Conservation (phyloP, 148 eudicot species). For the Vaccinium vitisidaea region DNA sequence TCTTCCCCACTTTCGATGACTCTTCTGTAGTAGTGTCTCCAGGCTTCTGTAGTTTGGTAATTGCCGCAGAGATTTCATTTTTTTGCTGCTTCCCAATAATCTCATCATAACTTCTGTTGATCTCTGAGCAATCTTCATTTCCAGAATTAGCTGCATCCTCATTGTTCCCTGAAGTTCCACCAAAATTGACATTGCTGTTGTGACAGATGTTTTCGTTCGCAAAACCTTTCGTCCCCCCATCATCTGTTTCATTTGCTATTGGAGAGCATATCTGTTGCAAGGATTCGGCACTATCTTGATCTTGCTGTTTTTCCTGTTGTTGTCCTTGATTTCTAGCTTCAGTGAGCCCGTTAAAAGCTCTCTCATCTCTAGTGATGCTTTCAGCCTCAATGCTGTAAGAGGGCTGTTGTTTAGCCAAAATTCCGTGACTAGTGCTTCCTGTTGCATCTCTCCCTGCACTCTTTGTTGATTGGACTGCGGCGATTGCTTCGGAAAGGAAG, state of each 20-base stretch:
- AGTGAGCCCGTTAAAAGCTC: not conserved
- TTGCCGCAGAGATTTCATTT: not conserved
- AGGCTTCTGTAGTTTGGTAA: not conserved
- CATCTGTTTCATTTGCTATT: not conserved
- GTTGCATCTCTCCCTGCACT: not conserved
- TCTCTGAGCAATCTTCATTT: constrained; percentile 8
- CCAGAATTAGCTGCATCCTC: not conserved
- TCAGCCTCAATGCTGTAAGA: not conserved
- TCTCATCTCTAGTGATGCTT: not conserved
- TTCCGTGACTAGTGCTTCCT: not conserved
- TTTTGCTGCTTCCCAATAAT: not conserved
- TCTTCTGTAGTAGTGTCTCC: not conserved
- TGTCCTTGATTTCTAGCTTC: not conserved
- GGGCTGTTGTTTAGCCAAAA: not conserved
- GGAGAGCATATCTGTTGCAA: not conserved
- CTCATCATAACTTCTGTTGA: not conserved
- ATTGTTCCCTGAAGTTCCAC: not conserved
- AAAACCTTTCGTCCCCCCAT: not conserved
- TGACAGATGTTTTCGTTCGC: not conserved
- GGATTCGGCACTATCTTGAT: not conserved
- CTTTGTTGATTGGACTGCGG: constrained; percentile 6
- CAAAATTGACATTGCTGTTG: not conserved
- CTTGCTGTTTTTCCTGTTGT: not conserved
- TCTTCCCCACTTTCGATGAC: not conserved
- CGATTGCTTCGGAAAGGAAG: not conserved